These are phyloP conservation scores for Alternaria burnsii DNA, from an alignment of 2,329 filamentous ascomycete genomes.

Conservation along the genomic window DNA sequence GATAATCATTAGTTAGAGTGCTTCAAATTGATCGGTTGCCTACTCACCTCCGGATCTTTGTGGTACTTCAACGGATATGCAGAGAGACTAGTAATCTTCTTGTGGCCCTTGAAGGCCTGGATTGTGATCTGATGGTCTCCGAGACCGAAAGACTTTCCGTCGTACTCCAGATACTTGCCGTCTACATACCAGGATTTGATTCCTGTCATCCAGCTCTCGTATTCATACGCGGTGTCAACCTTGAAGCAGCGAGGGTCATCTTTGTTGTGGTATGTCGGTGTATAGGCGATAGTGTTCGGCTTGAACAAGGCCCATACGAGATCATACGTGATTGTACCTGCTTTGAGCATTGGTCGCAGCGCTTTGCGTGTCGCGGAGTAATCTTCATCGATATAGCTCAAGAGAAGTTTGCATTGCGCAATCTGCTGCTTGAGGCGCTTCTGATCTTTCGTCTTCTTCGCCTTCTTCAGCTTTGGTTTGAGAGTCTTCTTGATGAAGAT, in stretches of 20 bases:
- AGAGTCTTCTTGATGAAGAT: conserved; percentile 67
- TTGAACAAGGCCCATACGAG: conserved; percentile 90
- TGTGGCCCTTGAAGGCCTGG: conserved; percentile 77
- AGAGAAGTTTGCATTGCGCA: conserved; percentile 73
- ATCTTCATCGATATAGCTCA: conserved; percentile 82
- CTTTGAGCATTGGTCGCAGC: conserved; percentile 80
- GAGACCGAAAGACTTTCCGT: conserved; percentile 85
- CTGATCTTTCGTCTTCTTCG: conserved; percentile 68
- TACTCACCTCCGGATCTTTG: conserved; percentile 66
- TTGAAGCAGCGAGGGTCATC: conserved; percentile 86
- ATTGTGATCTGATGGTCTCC: conserved; percentile 76
- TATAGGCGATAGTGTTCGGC: conserved; percentile 80
- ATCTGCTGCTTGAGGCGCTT: conserved; percentile 67
- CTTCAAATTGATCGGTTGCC: too few species aligned
- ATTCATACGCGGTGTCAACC: conserved; percentile 77
- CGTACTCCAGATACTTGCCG: conserved; percentile 83
- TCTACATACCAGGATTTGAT: conserved; percentile 81
- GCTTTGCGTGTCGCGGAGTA: conserved; percentile 81
- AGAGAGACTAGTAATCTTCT: conserved; percentile 80
- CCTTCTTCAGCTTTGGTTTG: conserved; percentile 65
- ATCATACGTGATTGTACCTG: conserved; percentile 87
- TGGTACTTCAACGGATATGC: conserved; percentile 85
- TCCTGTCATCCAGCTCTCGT: conserved; percentile 69
- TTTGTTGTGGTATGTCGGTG: conserved; percentile 76
- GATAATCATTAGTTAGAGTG: background rate